Base-by-base conservation (phyloP, 768 basidiomycete genomes). In the Boletales sp. region DNA sequence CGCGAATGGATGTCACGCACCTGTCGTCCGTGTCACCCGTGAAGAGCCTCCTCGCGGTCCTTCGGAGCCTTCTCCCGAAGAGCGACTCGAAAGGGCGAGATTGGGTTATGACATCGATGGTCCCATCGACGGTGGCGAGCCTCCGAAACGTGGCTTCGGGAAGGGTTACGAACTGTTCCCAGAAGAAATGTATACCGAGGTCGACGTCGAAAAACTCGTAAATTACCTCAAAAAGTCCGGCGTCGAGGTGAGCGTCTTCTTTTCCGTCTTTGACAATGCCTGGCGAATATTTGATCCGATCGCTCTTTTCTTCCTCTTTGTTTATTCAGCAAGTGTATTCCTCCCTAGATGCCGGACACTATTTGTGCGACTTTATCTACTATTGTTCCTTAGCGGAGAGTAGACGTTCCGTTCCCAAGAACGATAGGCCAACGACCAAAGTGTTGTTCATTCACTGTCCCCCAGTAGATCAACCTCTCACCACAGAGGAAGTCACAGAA, bases 311-410 rank as follows among this genome's bases (percentile, higher is more conserved):
- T 39, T 31, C 27, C 2, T 18, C 9, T 13, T 19, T 5, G 3
- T 30, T 29, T n/a, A 48, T 51, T 45, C 58, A 87, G 83, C 75
- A 83, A 69, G 81, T 87, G 18, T 82, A 83, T 61, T 76, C 83
- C 17, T 87, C 86, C 3, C 78, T 83, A 75, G 87, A 89, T 60
- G 83, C 86, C 14, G 87, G 86, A 0, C 84, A 86, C 62, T 90
- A 82, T 64, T 68, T 88, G 11, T 86, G 83, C 62, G 87, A 89
- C 68, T 89, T 84, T 64, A 78, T 84, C 51, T 87, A 84, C 63
- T 90, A 86, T 59, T 84, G 84, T 60, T 87, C 85, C 10, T 74
- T 88, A 24, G 84, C 85, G 5, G 86, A 87, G 62, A 76, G 80
- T 24, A 79, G 76, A 59, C 78, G 83, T 4, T 54, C 52, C 8